These are phyloP conservation scores for Cryptococcus deneoformans DNA, from an alignment of 1,284 basidiomycete species.

Conservation along the genomic window DNA sequence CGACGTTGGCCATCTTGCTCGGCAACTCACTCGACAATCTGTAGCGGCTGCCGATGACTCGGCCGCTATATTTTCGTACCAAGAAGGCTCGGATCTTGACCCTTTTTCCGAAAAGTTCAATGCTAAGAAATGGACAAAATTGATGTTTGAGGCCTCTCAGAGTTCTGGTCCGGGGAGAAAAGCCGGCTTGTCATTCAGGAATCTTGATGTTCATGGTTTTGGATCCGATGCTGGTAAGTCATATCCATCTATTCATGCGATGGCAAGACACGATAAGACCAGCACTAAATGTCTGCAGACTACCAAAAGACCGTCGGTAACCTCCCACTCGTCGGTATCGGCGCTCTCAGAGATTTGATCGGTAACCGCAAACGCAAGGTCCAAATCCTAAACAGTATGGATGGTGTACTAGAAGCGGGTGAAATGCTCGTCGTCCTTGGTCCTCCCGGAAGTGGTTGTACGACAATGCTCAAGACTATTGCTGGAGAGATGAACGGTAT, in stretches of 20 bases:
- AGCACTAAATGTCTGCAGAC: constrained; percentile 19
- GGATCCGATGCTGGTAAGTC: constrained; percentile 39
- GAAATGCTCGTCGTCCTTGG: no score
- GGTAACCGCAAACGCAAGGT: constrained; percentile 44
- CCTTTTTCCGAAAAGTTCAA: constrained; percentile 51
- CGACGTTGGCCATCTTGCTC: constrained; percentile 6
- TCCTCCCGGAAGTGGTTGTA: no score
- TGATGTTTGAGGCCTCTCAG: constrained; percentile 24
- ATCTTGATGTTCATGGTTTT: constrained; percentile 51
- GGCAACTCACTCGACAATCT: constrained; percentile 23
- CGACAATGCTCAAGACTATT: no score
- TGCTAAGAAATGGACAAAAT: constrained; percentile 49
- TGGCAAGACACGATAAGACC: background rate
- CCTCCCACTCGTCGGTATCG: constrained; percentile 38
- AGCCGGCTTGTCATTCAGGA: constrained; percentile 9
- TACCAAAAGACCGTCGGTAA: constrained; percentile 53
- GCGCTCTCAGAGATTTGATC: constrained; percentile 36
- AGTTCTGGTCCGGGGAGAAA: constrained; percentile 13
- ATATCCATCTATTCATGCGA: background rate
- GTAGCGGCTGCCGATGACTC: background rate
- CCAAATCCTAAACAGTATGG: constrained; percentile 51
- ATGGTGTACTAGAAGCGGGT: constrained; percentile 45
- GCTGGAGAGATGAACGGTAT: constrained; percentile 15
- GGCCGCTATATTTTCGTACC: constrained; percentile 31
- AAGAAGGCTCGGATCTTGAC: constrained; percentile 47